phyloP scores from a whole-genome alignment of 2,329 filamentous ascomycete genomes.

The Iodosphaeria phyllophila region DNA sequence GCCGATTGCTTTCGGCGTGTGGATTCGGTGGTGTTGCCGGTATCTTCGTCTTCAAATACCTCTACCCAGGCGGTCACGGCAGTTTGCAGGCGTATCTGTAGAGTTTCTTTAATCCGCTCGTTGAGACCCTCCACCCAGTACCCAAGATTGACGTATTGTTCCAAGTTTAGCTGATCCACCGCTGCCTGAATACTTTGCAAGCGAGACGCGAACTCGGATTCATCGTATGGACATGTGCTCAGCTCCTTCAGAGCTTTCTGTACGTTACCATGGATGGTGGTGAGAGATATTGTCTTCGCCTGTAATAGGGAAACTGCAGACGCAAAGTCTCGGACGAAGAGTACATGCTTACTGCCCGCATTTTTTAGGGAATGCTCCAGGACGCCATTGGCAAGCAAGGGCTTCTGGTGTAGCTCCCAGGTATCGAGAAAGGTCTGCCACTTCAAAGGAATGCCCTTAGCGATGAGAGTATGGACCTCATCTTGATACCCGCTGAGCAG shows the following conservation, averaged over 20 bases:
- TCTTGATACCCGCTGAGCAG: slow-evolving; percentile 83
- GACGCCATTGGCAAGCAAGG: slow-evolving; percentile 36
- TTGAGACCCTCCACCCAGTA: slow-evolving; percentile 87
- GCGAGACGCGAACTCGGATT: slow-evolving; percentile 58
- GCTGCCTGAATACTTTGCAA: slow-evolving; percentile 76
- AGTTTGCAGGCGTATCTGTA: slow-evolving; percentile 65
- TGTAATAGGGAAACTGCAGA: slow-evolving; percentile 75
- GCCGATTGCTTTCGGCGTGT: slow-evolving; percentile 30
- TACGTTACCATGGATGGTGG: slow-evolving; percentile 59
- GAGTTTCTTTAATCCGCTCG: slow-evolving; percentile 58
- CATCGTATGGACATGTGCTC: slow-evolving; percentile 66
- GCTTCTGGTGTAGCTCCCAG: slow-evolving; percentile 70
- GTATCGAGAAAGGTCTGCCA: slow-evolving; percentile 98
- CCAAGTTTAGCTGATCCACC: slow-evolving; percentile 89
- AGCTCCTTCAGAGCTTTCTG: slow-evolving; percentile 74
- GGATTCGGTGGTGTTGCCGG: slow-evolving; percentile 22
- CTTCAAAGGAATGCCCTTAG: slow-evolving; percentile 72
- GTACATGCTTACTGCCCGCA: slow-evolving; percentile 80
- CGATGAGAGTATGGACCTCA: slow-evolving; percentile 66
- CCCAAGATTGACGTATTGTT: slow-evolving; percentile 84
- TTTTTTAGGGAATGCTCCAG: slow-evolving; percentile 40
- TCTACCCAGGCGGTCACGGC: slow-evolving; percentile 78
- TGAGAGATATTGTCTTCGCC: slow-evolving; percentile 63
- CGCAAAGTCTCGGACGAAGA: slow-evolving; percentile 90
- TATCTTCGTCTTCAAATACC: slow-evolving; percentile 51